Conservation (phyloP, 805 yeast species). For the Myxozyma melibiosi region DNA sequence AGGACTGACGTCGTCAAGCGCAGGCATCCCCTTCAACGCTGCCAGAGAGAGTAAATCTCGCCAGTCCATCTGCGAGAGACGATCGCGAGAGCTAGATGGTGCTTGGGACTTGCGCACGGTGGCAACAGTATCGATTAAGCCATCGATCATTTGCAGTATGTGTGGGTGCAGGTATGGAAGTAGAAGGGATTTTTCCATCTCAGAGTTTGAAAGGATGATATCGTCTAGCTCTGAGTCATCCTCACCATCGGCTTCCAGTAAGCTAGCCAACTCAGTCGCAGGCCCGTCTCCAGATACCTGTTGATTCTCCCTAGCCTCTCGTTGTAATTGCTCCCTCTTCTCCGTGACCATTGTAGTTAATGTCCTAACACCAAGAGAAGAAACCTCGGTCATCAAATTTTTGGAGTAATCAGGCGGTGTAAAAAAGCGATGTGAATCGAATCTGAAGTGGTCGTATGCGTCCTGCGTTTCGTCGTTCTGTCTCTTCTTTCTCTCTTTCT, state of each 20-base stretch:
- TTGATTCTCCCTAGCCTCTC: neutral
- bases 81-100: neutral
- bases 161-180: conserved; percentile 17
- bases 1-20: neutral
- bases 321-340: neutral
- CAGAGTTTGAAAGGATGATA: conserved; percentile 1
- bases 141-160: conserved; percentile 14
- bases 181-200: conserved; percentile 11
- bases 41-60: conserved; percentile 12
- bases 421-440: conserved; percentile 7
- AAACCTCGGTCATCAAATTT: conserved; percentile 15
- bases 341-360: conserved; percentile 5
- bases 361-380: conserved; percentile 11
- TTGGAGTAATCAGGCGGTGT: neutral
- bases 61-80: conserved; percentile 18
- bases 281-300: no score
- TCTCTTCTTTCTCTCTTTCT: neutral
- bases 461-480: neutral
- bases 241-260: neutral
- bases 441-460: conserved; percentile 13
- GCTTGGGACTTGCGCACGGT: conserved; percentile 10
- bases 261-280: no score
- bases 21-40: conserved; percentile 17
- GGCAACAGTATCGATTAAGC: conserved; percentile 8
- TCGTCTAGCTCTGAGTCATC: neutral